These are phyloP conservation scores for Tricholoma furcatifolium DNA, from an alignment of 768 basidiomycete species.

Conservation along the genomic window DNA sequence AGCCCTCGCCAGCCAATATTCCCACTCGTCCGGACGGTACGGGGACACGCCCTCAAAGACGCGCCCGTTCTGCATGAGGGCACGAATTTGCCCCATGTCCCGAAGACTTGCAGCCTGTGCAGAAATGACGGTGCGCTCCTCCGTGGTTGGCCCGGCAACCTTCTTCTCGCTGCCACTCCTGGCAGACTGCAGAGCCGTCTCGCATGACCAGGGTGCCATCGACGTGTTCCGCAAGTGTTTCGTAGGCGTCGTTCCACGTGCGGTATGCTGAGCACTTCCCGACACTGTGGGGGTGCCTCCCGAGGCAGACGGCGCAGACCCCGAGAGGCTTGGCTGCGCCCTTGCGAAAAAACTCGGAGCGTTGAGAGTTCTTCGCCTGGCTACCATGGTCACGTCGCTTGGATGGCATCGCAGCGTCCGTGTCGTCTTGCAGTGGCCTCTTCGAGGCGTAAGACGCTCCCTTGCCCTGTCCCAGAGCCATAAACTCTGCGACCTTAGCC, in stretches of 20 bases:
- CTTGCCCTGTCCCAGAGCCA: no score
- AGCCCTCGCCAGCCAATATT: background rate
- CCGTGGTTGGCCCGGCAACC: background rate
- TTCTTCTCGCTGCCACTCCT: background rate
- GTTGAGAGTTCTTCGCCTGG: background rate
- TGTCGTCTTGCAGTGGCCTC: no score
- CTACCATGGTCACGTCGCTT: no score
- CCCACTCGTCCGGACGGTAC: no score
- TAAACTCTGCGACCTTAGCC: no score
- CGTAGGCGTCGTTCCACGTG: no score
- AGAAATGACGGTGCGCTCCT: constrained; percentile 17
- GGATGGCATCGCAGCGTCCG: no score
- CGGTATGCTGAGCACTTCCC: background rate
- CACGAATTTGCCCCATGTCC: constrained; percentile 25
- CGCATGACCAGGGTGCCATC: background rate
- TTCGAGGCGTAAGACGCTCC: no score
- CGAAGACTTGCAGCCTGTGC: constrained; percentile 23
- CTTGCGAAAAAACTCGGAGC: background rate
- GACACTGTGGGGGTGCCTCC: background rate
- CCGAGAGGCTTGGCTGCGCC: no score
- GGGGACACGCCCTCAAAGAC: no score
- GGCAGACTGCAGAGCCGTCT: no score
- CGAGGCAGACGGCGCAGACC: no score
- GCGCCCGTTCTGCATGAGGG: constrained; percentile 23
- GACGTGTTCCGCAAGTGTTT: background rate